Conservation (phyloP, 2,329 filamentous ascomycete genomes). For the Sclerotinia glacialis region DNA sequence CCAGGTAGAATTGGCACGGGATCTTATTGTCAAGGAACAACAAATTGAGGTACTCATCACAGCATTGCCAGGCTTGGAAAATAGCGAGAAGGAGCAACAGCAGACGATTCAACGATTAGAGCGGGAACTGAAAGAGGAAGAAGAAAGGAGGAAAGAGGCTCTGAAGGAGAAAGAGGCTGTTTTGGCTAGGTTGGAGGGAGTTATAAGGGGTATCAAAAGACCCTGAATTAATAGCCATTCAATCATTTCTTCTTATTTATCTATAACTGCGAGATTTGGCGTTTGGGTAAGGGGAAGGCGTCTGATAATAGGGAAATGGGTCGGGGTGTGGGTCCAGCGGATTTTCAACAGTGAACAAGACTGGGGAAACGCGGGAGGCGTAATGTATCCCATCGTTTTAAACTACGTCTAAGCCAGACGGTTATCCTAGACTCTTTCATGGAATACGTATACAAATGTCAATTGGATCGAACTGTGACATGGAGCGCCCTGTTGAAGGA, state of each 20-base stretch:
- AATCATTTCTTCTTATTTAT: not conserved
- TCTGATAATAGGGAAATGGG: not conserved
- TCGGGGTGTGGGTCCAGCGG: not conserved
- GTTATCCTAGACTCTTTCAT: not conserved
- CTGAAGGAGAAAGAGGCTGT: constrained; percentile 63
- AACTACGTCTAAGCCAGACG: not conserved
- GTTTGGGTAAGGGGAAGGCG: constrained; percentile 25
- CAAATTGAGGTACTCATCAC: constrained; percentile 78
- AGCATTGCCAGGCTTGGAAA: constrained; percentile 71
- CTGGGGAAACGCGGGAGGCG: not conserved
- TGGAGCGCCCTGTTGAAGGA: constrained; percentile 86
- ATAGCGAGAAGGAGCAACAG: constrained; percentile 74
- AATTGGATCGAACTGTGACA: constrained; percentile 73
- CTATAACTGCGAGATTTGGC: not conserved
- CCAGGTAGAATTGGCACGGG: constrained; percentile 69
- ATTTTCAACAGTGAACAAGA: not conserved
- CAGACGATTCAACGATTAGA: constrained; percentile 63
- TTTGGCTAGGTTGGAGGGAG: constrained; percentile 56
- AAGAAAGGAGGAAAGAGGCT: constrained; percentile 60
- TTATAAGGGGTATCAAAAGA: constrained; percentile 59
- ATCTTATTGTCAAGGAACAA: constrained; percentile 76
- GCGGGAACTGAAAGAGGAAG: constrained; percentile 61
- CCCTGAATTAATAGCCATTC: constrained; percentile 45
- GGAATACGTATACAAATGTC: not conserved
- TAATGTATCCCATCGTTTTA: not conserved